Evolutionary conservation across 768 basidiomycete species (phyloP).

Genomic region (Candolleomyces efflorescens): DNA sequence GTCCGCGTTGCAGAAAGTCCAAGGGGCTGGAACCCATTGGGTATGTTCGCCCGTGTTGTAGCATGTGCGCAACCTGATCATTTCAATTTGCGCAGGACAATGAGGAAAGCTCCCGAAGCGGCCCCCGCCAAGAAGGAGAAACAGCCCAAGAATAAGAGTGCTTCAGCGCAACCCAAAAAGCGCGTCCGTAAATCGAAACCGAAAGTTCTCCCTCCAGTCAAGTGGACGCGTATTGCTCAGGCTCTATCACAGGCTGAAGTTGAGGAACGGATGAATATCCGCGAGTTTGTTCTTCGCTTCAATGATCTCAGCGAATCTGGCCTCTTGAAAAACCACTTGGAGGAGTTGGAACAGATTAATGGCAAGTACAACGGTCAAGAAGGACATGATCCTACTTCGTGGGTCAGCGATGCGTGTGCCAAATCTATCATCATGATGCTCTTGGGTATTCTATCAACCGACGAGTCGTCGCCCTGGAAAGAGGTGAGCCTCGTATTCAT

Average conservation of each 20-base stretch:
- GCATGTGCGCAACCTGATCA: slow-evolving; percentile 2
- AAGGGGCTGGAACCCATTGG: slow-evolving; percentile 58
- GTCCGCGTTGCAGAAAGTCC: slow-evolving; percentile 58
- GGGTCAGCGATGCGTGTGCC: slow-evolving; percentile 65
- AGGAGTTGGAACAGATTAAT: slow-evolving; percentile 59
- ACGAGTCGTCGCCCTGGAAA: slow-evolving; percentile 21
- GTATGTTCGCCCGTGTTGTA: slow-evolving; percentile 29
- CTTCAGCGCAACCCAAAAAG: slow-evolving; percentile 3
- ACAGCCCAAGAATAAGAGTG: slow-evolving; percentile 10
- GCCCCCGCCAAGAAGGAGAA: slow-evolving; percentile 11
- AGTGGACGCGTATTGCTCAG: slow-evolving; percentile 50
- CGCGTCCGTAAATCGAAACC: slow-evolving; percentile 14
- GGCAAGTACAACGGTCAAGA: slow-evolving; percentile 27
- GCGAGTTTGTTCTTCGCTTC: slow-evolving; percentile 73
- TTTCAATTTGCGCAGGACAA: slow-evolving; percentile 11
- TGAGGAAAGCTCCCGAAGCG: slow-evolving; percentile 7
- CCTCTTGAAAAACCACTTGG: slow-evolving; percentile 42
- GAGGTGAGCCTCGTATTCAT: background rate
- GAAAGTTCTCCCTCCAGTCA: slow-evolving; percentile 39
- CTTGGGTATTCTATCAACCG: slow-evolving; percentile 48
- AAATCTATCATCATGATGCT: slow-evolving; percentile 62
- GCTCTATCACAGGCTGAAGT: slow-evolving; percentile 41
- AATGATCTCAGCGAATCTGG: slow-evolving; percentile 41
- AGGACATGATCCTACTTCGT: slow-evolving; percentile 42
- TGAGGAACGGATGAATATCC: slow-evolving; percentile 62